A percentile compares a stretch with the other conserved stretches of the same genome.
These are phyloP conservation scores for Aristolochia californica DNA, from an alignment of 164 flowering plant species.

Conservation along the genomic window DNA sequence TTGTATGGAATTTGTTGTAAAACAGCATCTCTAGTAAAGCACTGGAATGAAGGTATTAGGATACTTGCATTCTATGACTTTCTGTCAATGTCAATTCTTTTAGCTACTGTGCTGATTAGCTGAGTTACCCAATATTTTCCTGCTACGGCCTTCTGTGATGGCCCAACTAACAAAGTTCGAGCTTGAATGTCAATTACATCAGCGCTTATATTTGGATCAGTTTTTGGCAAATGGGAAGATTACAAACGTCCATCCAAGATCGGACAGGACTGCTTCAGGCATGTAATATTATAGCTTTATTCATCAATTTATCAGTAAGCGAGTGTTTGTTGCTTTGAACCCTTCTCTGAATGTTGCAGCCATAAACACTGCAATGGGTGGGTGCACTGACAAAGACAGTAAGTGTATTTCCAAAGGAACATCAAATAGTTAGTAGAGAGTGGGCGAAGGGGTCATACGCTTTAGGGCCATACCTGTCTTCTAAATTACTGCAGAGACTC, in stretches of 20 bases:
- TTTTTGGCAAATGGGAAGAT: constrained; percentile 98
- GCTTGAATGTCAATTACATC: constrained; percentile 95
- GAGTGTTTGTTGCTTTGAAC: neutral
- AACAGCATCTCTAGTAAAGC: too few species aligned
- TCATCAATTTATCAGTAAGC: neutral
- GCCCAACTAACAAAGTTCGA: constrained; percentile 94
- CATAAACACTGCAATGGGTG: constrained; percentile 98
- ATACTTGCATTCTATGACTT: too few species aligned
- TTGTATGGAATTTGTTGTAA: too few species aligned
- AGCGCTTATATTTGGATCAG: constrained; percentile 95
- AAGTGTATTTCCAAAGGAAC: constrained; percentile 92
- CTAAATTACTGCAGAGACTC: constrained; percentile 90
- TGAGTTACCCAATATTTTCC: neutral
- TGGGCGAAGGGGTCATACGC: constrained; percentile 83
- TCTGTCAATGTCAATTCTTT: too few species aligned
- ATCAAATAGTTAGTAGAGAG: constrained; percentile 88
- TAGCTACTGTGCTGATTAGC: too few species aligned
- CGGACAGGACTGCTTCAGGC: constrained; percentile 99
- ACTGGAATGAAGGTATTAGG: too few species aligned
- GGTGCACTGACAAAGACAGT: constrained; percentile 96
- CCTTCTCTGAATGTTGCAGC: constrained; percentile 64
- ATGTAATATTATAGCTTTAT: constrained; percentile 4
- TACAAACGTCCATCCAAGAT: constrained; percentile 94
- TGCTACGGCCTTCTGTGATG: constrained; percentile 85
- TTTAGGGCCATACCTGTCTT: constrained; percentile 81